phyloP scores from a whole-genome alignment of 1,284 basidiomycete species.

The Apiotrichum laibachii region DNA sequence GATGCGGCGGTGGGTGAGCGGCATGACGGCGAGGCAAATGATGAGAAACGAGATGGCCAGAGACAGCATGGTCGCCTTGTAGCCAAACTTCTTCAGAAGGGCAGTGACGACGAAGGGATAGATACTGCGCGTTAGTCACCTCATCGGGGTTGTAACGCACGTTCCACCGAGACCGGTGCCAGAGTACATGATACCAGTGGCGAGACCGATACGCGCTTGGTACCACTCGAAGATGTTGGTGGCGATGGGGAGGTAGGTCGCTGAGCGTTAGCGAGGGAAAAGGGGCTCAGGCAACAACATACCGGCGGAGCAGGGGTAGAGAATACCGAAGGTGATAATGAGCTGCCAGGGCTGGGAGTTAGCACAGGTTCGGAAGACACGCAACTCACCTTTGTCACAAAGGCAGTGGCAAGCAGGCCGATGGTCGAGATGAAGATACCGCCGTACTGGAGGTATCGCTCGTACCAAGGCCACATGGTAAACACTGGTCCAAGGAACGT shows the following conservation, averaged over 20 bases:
- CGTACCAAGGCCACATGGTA: constrained; percentile 18
- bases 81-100: constrained; percentile 41
- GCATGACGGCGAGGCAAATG: constrained; percentile 31
- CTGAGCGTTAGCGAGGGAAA: constrained; percentile 13
- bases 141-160: too few relatives aligned
- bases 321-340: constrained; percentile 40
- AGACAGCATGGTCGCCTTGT: constrained; percentile 44
- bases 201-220: constrained; percentile 30
- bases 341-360: constrained; percentile 45
- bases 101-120: constrained; percentile 44
- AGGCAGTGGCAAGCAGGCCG: constrained; percentile 13
- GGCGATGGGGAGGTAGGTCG: constrained; percentile 43
- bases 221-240: constrained; percentile 49
- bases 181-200: constrained; percentile 34
- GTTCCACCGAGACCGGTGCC: constrained; percentile 43
- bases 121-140: constrained; percentile 8
- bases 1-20: constrained; percentile 42
- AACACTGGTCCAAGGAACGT: constrained; percentile 42
- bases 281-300: constrained; percentile 4
- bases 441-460: constrained; percentile 16
- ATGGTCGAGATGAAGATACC: constrained; percentile 11
- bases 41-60: constrained; percentile 37
- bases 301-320: constrained; percentile 44
- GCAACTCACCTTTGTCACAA: constrained; percentile 1
- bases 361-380: constrained; percentile 14